A percentile compares a stretch with the other conserved stretches of the same genome.
Evolutionary conservation across 202 grass and related monocot genomes (phyloP).

Genomic region (Schoenoplectus tabernaemontani): DNA sequence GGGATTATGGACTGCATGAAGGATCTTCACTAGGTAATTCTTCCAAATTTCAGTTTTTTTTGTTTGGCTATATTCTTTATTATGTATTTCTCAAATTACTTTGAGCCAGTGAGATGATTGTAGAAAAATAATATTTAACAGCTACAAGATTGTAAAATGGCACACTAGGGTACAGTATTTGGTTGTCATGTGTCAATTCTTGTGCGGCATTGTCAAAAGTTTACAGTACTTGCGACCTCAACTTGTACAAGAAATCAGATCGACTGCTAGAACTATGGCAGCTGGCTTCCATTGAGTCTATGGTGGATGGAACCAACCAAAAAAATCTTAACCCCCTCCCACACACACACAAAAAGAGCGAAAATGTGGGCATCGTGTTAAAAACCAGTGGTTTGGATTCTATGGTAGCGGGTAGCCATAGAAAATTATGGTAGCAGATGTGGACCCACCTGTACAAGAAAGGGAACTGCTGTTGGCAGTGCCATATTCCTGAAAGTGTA

Average conservation of each 20-base stretch:
- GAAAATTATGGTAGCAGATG: too few species aligned
- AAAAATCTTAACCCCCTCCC: too few species aligned
- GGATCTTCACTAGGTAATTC: conserved; percentile 15
- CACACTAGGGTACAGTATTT: not conserved
- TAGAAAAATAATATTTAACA: not conserved
- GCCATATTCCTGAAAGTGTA: not conserved
- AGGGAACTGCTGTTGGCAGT: not conserved
- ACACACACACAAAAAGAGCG: too few species aligned
- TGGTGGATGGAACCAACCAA: too few species aligned
- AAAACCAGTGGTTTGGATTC: too few species aligned
- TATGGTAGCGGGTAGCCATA: too few species aligned
- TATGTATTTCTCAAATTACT: not conserved
- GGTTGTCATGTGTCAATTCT: not conserved
- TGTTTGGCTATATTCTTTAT: not conserved
- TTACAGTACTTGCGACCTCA: not conserved
- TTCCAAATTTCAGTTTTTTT: not conserved
- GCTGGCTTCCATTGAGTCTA: too few species aligned
- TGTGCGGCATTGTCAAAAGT: not conserved
- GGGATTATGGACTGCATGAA: conserved; percentile 2
- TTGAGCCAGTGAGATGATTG: not conserved
- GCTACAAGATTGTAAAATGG: not conserved
- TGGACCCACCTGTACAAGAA: too few species aligned
- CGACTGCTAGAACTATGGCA: too few species aligned
- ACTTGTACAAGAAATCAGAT: not conserved
- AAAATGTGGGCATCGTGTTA: too few species aligned